Conservation (phyloP, 441 rosid genomes). For the Pelargonium myrrhifolium region DNA sequence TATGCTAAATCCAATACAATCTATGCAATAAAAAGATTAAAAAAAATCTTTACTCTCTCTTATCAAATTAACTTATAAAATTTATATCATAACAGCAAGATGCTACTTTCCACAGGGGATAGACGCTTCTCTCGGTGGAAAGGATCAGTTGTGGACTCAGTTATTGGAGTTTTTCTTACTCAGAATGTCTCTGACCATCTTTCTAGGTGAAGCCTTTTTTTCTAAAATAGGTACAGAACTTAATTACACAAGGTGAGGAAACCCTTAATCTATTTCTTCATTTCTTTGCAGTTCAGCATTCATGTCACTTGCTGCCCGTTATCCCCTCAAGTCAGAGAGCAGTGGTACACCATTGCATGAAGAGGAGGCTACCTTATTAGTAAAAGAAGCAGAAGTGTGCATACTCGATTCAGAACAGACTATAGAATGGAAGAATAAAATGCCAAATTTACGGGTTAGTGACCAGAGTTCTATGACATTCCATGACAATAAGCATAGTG, state of each 20-base stretch:
- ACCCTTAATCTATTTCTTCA: constrained; percentile 19
- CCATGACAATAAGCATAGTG: constrained; percentile 31
- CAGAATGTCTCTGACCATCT: constrained; percentile 94
- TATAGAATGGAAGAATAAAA: constrained; percentile 37
- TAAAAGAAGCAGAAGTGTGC: constrained; percentile 60
- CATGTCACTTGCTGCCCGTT: constrained; percentile 76
- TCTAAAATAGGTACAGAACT: constrained; percentile 8
- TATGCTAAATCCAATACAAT: background rate
- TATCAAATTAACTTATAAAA: background rate
- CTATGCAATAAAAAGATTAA: background rate
- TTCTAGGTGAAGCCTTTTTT: constrained; percentile 52
- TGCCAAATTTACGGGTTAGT: constrained; percentile 22
- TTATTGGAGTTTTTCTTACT: constrained; percentile 90
- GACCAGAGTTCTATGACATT: constrained; percentile 33
- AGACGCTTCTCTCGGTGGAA: constrained; percentile 98
- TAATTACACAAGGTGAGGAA: background rate
- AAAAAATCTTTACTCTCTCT: background rate
- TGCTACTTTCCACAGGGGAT: constrained; percentile 59
- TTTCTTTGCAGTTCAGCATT: constrained; percentile 75
- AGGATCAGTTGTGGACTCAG: constrained; percentile 97
- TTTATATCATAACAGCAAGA: constrained; percentile 9
- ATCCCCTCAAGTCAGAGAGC: constrained; percentile 51
- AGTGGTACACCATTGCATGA: constrained; percentile 16
- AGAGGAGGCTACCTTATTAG: constrained; percentile 25
- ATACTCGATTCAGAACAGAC: constrained; percentile 28